These are phyloP conservation scores for Imleria badia DNA, from an alignment of 768 basidiomycete genomes.

Conservation along the genomic window DNA sequence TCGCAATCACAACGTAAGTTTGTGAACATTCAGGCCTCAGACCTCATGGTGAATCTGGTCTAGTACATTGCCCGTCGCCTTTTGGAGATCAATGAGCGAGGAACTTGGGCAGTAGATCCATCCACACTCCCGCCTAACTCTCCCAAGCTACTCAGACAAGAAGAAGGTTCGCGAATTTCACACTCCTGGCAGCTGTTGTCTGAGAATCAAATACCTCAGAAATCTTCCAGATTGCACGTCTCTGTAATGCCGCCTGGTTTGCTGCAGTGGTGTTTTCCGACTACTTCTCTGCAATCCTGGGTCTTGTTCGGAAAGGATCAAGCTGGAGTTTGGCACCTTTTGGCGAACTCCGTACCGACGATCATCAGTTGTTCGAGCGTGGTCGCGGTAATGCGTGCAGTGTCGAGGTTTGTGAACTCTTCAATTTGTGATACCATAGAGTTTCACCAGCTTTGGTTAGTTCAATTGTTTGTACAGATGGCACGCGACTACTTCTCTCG, in stretches of 20 bases:
- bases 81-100: slow-evolving; percentile 78
- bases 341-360: slow-evolving; percentile 60
- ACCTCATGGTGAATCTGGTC: not conserved
- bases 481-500: slow-evolving; percentile 76
- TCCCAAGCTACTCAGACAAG: slow-evolving; percentile 47
- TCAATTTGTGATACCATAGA: not conserved
- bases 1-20: slow-evolving; percentile 81
- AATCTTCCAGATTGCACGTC: slow-evolving; percentile 79
- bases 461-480: slow-evolving; percentile 85
- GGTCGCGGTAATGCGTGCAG: slow-evolving; percentile 82
- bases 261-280: slow-evolving; percentile 76
- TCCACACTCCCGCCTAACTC: slow-evolving; percentile 36
- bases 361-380: slow-evolving; percentile 70
- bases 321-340: slow-evolving; percentile 80
- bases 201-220: slow-evolving; percentile 40
- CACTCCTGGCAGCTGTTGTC: not conserved
- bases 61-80: slow-evolving; percentile 81
- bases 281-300: slow-evolving; percentile 79
- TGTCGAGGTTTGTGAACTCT: slow-evolving; percentile 57
- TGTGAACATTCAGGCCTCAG: not conserved
- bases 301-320: slow-evolving; percentile 72
- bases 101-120: slow-evolving; percentile 59
- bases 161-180: slow-evolving; percentile 41
- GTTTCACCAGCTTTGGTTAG: slow-evolving; percentile 34
- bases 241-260: slow-evolving; percentile 83